Evolutionary conservation across 2,329 filamentous ascomycete species (phyloP).

Genomic region (Neonectria punicea): DNA sequence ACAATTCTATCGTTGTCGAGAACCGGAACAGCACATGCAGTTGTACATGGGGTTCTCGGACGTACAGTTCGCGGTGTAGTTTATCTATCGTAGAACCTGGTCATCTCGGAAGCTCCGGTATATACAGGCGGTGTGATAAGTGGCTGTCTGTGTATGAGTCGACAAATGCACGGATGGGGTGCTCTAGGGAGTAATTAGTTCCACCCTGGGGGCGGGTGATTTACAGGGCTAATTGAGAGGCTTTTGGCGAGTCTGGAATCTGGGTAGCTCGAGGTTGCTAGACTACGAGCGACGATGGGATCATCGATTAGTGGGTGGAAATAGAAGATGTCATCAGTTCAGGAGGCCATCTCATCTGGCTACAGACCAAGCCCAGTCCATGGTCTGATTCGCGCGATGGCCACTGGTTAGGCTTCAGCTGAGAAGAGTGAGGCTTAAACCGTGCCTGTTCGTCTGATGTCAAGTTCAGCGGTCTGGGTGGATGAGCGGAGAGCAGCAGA

Average conservation of each 20-base stretch:
- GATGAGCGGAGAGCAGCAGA: background rate
- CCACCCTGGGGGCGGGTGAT: background rate
- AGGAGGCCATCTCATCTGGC: background rate
- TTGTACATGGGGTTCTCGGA: background rate
- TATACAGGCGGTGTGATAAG: constrained; percentile 1
- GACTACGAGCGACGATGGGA: background rate
- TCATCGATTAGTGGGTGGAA: background rate
- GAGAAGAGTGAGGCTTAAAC: background rate
- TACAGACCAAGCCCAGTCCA: background rate
- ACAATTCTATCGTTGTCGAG: background rate
- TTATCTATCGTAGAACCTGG: background rate
- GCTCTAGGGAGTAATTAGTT: background rate
- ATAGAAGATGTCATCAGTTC: background rate
- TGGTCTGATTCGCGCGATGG: background rate
- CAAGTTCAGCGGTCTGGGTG: background rate
- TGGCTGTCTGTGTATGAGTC: background rate
- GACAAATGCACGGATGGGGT: constrained; percentile 3
- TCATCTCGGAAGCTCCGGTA: background rate
- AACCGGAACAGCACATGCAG: background rate
- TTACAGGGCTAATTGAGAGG: background rate
- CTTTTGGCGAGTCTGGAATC: background rate
- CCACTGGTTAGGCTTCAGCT: background rate
- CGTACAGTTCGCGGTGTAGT: background rate
- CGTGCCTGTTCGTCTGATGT: background rate
- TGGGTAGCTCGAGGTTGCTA: background rate